Evolutionary conservation across 805 yeast genomes (phyloP).

Genomic region (Torulaspora quercuum): DNA sequence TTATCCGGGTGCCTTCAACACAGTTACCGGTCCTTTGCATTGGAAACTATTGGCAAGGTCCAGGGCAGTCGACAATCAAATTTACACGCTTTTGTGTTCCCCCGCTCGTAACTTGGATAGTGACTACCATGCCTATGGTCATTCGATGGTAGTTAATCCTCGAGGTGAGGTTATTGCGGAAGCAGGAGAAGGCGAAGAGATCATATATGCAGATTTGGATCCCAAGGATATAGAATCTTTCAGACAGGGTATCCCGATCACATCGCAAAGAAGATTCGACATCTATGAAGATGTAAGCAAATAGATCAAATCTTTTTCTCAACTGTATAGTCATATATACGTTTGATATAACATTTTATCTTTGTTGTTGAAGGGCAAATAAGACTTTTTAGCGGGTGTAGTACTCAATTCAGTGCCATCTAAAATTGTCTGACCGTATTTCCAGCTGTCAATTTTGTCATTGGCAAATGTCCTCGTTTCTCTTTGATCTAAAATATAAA

Average conservation of each 20-base stretch:
- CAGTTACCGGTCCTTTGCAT: conserved; percentile 79
- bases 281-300: conserved; percentile 40
- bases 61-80: conserved; percentile 72
- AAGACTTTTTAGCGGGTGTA: no score
- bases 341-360: no score
- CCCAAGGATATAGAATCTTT: conserved; percentile 54
- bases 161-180: conserved; percentile 59
- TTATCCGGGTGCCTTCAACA: conserved; percentile 82
- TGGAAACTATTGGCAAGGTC: conserved; percentile 75
- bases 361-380: no score
- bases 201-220: conserved; percentile 69
- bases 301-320: conserved; percentile 4
- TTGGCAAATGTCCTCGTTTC: no score
- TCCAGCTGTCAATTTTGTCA: no score
- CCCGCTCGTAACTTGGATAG: conserved; percentile 73
- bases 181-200: conserved; percentile 76
- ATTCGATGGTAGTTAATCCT: conserved; percentile 61
- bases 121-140: conserved; percentile 65
- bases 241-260: conserved; percentile 66
- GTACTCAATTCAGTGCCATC: no score
- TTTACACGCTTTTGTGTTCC: conserved; percentile 73
- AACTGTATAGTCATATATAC: no score
- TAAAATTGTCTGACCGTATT: no score
- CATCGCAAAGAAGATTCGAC: conserved; percentile 68
- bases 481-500: no score